Evolutionary conservation across 768 basidiomycete genomes (phyloP), one percentile per base, ranked within the genome.

Genomic region (Pisolithus marmoratus): DNA sequence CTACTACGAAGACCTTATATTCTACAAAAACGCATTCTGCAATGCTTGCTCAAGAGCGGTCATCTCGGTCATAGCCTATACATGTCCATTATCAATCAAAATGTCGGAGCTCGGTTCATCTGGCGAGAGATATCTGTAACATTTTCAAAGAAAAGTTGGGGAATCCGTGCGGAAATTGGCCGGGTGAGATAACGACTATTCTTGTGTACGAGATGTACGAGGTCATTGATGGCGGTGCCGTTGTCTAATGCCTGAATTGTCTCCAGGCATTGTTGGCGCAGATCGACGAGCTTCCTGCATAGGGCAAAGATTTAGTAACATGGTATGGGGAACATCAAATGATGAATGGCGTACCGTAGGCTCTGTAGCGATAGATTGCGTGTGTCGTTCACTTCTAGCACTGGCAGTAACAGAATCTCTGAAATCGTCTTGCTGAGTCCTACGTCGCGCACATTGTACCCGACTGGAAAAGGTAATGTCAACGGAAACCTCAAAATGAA

Each of bases 181-280:
- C 14, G 8, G 17, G 24, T 17, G 17, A 8, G 5, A 17, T 45
- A 14, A 27, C 14, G 5, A 1, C 26, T 14, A 9, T 37, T 24
- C 31, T 48, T 37, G 20, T 59, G 58, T 4, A 67, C 43, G 1
- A 51, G 54, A 5, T 54, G 53, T 2, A 60, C 52, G 5, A 70
- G 51, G 23, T 54, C 56, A 19, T 22, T 29, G 23, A 34, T 36
- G n/a, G 22, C 20, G 11, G 8, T 31, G 12, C 41, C 41, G 22
- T 54, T 20, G 37, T 54, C 50, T 27, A 46, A 47, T 23, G 43
- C 20, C 34, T 23, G 20, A 19, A 47, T 47, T 8, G 14, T 36
- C 3, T 9, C 7, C 46, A 36, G n/a, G 20, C 17, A 47, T 47
- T 37, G 15, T 24, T 2, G 19, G 8, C 27, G 29, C 8, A 5